These are phyloP conservation scores for Schizopora paradoxa DNA, from an alignment of 1,284 basidiomycete species.

Conservation along the genomic window DNA sequence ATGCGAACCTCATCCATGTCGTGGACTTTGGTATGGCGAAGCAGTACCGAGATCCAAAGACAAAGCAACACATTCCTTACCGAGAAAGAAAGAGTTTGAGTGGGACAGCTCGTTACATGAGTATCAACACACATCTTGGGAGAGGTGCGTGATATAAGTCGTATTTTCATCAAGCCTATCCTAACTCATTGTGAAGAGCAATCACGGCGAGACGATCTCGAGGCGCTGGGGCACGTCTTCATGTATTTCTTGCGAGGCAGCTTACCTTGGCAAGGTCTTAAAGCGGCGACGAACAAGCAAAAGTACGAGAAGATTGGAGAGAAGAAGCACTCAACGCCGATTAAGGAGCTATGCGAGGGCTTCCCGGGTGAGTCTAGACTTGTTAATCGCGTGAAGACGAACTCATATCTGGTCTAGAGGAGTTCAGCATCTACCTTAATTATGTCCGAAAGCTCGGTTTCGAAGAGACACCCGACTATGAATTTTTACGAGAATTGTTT, in stretches of 20 bases:
- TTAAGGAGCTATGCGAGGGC: conserved; percentile 90
- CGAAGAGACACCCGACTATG: conserved; percentile 95
- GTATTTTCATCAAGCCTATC: not conserved
- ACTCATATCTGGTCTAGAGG: conserved; percentile 45
- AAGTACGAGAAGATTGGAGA: conserved; percentile 99
- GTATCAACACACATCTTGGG: conserved; percentile 94
- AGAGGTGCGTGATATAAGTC: conserved; percentile 51
- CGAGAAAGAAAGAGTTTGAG: conserved; percentile 91
- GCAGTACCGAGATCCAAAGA: conserved; percentile 95
- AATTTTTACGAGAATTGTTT: conserved; percentile 90
- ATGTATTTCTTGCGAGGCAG: conserved; percentile 96
- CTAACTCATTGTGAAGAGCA: conserved; percentile 56
- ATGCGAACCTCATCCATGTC: conserved; percentile 62
- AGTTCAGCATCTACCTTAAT: conserved; percentile 85
- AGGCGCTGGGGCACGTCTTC: conserved; percentile 94
- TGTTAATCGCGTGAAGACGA: conserved; percentile 6
- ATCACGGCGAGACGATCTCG: conserved; percentile 90
- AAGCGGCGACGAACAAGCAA: conserved; percentile 96
- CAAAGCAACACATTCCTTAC: conserved; percentile 96
- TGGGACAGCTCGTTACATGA: conserved; percentile 94
- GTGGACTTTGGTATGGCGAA: conserved; percentile 99
- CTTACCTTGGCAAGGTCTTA: conserved; percentile 94
- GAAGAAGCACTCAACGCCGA: conserved; percentile 96
- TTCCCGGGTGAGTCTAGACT: conserved; percentile 68
- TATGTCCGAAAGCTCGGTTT: conserved; percentile 86